Evolutionary conservation across 2,329 filamentous ascomycete species (phyloP), one percentile per base, ranked within the genome.

Genomic region (Cladosporium velox): DNA sequence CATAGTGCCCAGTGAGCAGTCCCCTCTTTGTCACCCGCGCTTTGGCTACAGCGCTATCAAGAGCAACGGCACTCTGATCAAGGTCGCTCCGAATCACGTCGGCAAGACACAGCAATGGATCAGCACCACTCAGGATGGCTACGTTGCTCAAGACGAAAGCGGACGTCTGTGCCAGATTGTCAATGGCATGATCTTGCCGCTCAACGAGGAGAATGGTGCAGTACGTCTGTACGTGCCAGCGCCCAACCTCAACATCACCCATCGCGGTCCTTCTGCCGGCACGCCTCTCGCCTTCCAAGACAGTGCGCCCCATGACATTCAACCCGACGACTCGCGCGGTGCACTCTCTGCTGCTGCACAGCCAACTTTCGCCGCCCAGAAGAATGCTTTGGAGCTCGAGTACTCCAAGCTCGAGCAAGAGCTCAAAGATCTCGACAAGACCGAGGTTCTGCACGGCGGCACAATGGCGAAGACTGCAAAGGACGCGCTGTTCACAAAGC

Each of bases 1-100:
- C 21, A 80, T 84, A 67, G 82, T 84, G n/a, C 82, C 82, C 15
- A 82, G 78, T 61, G 82, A 79, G 62, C 75, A 77, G 66, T 79
- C 77, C 30, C 76, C 77, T 41, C 71, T 79, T 15, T 78, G 76
- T 57, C 75, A 77, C 62, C 77, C 77, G 34, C 76, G 77, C 59
- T 79, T 75, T 59, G 75, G 77, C 59, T 78, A 77, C 68, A 77
- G 75, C 62, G 75, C 77, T 52, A 74, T 77, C 64, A 73, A 77
- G 66, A 71, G 70, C 66, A 78, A 78, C 63, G 76, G 76, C 30
- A 74, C 75, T 30, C 72, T 78, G 28, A 74, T 78, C 72, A 77
- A 77, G 59, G 75, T 78, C 59, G 76, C 76, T 30, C 76, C 76
- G 10, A 77, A 77, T 66, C 72, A 75, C 24, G 72, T 71, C 14